Evolutionary conservation across 345 rosid species (phyloP).

Genomic region (Rhodamnia argentea): DNA sequence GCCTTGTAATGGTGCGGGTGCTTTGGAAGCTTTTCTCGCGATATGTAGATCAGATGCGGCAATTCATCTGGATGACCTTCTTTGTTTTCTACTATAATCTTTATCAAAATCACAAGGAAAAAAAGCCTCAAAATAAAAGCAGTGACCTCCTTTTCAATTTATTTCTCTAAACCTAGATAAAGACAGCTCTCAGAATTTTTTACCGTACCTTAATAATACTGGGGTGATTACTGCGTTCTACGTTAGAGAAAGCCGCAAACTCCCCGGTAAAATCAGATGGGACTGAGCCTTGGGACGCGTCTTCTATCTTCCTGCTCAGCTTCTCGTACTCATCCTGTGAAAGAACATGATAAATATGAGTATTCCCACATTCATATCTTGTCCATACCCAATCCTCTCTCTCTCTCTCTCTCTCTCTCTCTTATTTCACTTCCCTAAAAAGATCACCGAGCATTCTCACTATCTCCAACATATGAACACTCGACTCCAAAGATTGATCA

Average conservation of each 20-base stretch:
- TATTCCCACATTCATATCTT: background rate
- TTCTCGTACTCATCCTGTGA: conserved; percentile 39
- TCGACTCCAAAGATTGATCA: background rate
- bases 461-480: background rate
- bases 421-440: background rate
- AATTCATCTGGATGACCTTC: conserved; percentile 18
- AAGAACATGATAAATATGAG: background rate
- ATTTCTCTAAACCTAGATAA: background rate
- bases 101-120: background rate
- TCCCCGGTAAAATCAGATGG: conserved; percentile 19
- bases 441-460: background rate
- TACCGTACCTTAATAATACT: conserved; percentile 41
- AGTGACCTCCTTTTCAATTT: background rate
- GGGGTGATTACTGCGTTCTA: conserved; percentile 35
- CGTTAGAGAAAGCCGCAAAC: conserved; percentile 23
- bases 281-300: conserved; percentile 7
- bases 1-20: conserved; percentile 57
- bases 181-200: background rate
- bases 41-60: conserved; percentile 52
- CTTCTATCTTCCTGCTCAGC: conserved; percentile 28
- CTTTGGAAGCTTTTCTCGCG: conserved; percentile 54
- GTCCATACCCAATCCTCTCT: background rate
- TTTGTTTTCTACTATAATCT: conserved; percentile 51
- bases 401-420: background rate
- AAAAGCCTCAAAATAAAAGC: background rate